Evolutionary conservation across 768 basidiomycete genomes (phyloP), one percentile per base, ranked within the genome.

Genomic region (Chalciporus piperatus): DNA sequence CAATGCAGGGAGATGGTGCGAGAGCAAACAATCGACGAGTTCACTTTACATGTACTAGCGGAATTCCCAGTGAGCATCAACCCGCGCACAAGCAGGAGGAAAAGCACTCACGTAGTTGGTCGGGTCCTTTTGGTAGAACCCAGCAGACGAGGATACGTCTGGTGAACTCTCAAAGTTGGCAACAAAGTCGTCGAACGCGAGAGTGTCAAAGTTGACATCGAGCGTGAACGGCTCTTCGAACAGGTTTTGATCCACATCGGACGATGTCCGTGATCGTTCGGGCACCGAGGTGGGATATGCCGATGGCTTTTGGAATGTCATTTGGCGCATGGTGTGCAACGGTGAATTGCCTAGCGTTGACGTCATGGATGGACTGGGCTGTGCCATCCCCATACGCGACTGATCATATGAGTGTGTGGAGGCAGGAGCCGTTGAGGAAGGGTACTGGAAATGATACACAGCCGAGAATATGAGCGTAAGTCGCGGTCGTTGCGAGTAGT

Each of bases 391-490:
- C 51, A 52, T 41, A 22, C 53, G 39, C 14, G 59, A 32, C 33
- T 56, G 53, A 50, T 43, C 52, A 41, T 43, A 50, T 22, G 49
- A 35, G 3, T 56, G 13, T 42, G 55, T 16, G 51, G 59, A 20
- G 25, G 48, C 12, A 8, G 40, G 1, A 25, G 27, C 42, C 28
- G 56, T 28, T 22, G 59, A 42, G 19, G n/a, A n/a, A n/a, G 69
- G 62, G 54, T 78, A 82, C 27, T 65, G 72, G 68, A 85, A 85
- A 58, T 75, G 78, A 64, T 83, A 85, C 48, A 75, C 72, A 8
- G 82, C 82, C 12, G 80, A 81, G 66, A 83, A 85, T 45, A 82
- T 69, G 28, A 72, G 55, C 1, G 67, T 59, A 20, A 58, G 64
- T 8, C 59, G 66, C 14, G 66, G 58, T 2, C 68, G 66, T n/a